A percentile compares a stretch with the other conserved stretches of the same genome.
Evolutionary conservation across 108 stramenopile species (phyloP).

Genomic region (Stephanodiscus triporus): DNA sequence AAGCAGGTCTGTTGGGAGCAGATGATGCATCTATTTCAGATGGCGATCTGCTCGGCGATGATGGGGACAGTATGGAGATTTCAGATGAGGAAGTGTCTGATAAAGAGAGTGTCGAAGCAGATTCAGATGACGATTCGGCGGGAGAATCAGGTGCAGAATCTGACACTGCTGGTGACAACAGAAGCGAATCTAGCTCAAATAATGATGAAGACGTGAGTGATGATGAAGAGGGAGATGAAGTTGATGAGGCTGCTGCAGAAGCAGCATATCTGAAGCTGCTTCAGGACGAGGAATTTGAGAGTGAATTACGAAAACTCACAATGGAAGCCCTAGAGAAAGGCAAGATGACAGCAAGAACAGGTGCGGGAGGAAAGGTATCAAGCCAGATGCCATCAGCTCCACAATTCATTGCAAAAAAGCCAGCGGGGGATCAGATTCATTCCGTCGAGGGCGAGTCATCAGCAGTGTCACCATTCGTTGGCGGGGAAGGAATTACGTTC

Average conservation of each 20-base stretch:
- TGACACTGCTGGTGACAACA: constrained; percentile 56
- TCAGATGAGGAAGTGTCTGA: constrained; percentile 62
- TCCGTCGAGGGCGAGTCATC: constrained; percentile 20
- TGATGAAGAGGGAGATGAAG: constrained; percentile 61
- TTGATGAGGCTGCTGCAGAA: constrained; percentile 75
- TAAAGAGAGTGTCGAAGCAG: constrained; percentile 56
- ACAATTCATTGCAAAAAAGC: constrained; percentile 72
- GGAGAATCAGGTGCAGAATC: constrained; percentile 31
- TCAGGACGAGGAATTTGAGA: constrained; percentile 88
- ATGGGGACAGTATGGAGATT: constrained; percentile 52
- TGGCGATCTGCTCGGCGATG: constrained; percentile 46
- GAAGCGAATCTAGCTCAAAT: constrained; percentile 44
- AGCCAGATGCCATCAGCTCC: constrained; percentile 76
- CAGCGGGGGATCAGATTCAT: constrained; percentile 41
- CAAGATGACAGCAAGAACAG: constrained; percentile 63
- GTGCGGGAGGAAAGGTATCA: constrained; percentile 65
- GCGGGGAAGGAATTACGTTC: constrained; percentile 79
- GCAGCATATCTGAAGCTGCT: constrained; percentile 80
- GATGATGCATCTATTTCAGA: constrained; percentile 38
- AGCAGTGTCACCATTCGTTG: constrained; percentile 51
- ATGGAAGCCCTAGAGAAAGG: constrained; percentile 90
- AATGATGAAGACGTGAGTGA: constrained; percentile 53
- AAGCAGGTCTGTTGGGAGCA: constrained; percentile 58
- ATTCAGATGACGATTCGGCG: constrained; percentile 43
- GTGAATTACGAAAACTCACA: constrained; percentile 80